Evolutionary conservation across 2,329 filamentous ascomycete species (phyloP), one percentile per base, ranked within the genome.

Genomic region (Penicillium polonicum): DNA sequence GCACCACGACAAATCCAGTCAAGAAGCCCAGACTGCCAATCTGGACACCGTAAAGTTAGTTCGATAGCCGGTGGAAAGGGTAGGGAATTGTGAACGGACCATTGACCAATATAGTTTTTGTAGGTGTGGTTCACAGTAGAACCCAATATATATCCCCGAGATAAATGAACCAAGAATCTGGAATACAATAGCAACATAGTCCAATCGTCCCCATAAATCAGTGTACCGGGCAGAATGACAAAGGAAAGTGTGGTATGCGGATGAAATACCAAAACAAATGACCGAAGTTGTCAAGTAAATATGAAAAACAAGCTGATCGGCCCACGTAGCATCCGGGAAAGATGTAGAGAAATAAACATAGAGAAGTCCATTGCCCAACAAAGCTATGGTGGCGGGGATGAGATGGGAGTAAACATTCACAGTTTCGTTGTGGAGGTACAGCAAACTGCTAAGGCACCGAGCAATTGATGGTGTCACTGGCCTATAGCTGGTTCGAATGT

Each of bases 91-190:
- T 2, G 8, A 33, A 62, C 67, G 31, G 38, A 72, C 73, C 66
- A 78, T 72, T 25, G 58, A 59, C 75, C 74, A 79, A 57, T 74
- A 74, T 2, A 65, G 48, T 7, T 55, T 61, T 42, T 68, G 65
- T 8, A 73, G 55, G 5, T 44, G 10, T 2, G 68, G 68, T 31
- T 70, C 61, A 54, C 73, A 74, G 46, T 73, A 73, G 48, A 74
- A 76, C 4, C 68, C 72, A 43, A 74, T 70, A 52, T 72, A 70
- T 29, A 75, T 66, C 1, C 73, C 71, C 19, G 66, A 71, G 19
- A 74, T 62, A 55, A 76, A 74, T 50, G 66, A 65, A 2, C 72
- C 73, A 23, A 74, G 48, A 12, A 71, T 74, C 13, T 73, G 65
- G 4, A 61, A 60, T 4, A 75, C 50, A 33, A 75, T 75, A 0